Evolutionary conservation across 306 rosid genomes (phyloP).

Genomic region (Corylus heterophylla): DNA sequence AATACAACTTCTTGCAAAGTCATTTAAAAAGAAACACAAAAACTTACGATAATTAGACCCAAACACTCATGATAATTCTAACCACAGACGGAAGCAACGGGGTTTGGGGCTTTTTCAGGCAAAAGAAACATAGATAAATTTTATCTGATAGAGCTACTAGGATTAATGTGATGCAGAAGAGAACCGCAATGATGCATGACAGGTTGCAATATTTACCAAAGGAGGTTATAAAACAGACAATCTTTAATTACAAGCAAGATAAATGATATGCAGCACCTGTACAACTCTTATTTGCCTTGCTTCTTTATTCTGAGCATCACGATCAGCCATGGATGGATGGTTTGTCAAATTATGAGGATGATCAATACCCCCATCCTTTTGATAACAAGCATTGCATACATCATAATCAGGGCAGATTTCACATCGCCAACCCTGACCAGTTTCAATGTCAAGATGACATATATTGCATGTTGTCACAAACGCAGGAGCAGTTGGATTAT

Average conservation of each 20-base stretch:
- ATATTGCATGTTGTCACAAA: constrained; percentile 75
- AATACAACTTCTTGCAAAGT: background rate
- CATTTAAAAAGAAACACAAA: background rate
- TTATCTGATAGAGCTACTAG: too few relatives aligned
- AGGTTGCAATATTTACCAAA: background rate
- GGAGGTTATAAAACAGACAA: background rate
- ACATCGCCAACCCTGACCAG: constrained; percentile 99
- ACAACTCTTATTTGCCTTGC: constrained; percentile 85
- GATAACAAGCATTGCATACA: constrained; percentile 91
- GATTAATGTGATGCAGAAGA: background rate
- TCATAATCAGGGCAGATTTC: constrained; percentile 95
- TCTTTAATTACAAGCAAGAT: background rate
- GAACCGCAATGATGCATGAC: background rate
- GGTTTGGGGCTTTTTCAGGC: background rate
- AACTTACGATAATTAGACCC: background rate
- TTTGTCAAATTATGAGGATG: constrained; percentile 95
- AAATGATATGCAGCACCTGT: constrained; percentile 53
- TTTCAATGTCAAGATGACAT: constrained; percentile 87
- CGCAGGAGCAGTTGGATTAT: constrained; percentile 98
- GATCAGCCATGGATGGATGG: constrained; percentile 90
- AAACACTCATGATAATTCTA: background rate
- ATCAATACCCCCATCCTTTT: constrained; percentile 70
- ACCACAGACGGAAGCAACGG: too few relatives aligned
- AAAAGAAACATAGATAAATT: background rate
- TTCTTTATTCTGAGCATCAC: constrained; percentile 97